Conservation (phyloP, 768 basidiomycete species). For the Leccinum pellstonianum region DNA sequence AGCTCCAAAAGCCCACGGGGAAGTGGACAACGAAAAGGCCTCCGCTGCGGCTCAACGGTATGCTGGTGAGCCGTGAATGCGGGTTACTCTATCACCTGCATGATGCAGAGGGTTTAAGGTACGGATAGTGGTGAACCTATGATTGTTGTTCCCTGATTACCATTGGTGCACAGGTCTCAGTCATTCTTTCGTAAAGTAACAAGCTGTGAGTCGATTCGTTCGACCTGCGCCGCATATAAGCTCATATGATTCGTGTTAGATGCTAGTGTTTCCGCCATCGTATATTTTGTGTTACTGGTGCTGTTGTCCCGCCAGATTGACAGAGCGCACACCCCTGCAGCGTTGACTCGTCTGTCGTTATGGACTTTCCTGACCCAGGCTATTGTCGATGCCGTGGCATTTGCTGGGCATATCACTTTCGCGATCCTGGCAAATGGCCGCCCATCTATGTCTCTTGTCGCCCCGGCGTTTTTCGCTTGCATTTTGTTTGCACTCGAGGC, state of each 20-base stretch:
- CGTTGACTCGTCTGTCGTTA: conserved; percentile 73
- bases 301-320: conserved; percentile 75
- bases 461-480: conserved; percentile 82
- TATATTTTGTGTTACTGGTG: conserved; percentile 64
- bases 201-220: conserved; percentile 44
- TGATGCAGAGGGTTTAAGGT: conserved; percentile 72
- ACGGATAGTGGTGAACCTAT: conserved; percentile 9
- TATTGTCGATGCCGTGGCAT: conserved; percentile 77
- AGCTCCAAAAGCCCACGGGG: conserved; percentile 73
- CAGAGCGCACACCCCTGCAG: conserved; percentile 72
- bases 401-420: conserved; percentile 86
- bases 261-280: conserved; percentile 64
- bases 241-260: conserved; percentile 43
- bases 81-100: conserved; percentile 69
- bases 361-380: conserved; percentile 83
- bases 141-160: conserved; percentile 1
- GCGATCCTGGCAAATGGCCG: conserved; percentile 82
- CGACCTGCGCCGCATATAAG: not conserved
- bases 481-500: conserved; percentile 80
- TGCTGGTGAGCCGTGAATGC: conserved; percentile 78
- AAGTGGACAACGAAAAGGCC: conserved; percentile 57
- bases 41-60: conserved; percentile 55
- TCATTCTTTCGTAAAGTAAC: conserved; percentile 76
- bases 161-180: conserved; percentile 40
- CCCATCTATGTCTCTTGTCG: conserved; percentile 76